Evolutionary conservation across 345 rosid genomes (phyloP).

Genomic region (Moricandia arvensis): DNA sequence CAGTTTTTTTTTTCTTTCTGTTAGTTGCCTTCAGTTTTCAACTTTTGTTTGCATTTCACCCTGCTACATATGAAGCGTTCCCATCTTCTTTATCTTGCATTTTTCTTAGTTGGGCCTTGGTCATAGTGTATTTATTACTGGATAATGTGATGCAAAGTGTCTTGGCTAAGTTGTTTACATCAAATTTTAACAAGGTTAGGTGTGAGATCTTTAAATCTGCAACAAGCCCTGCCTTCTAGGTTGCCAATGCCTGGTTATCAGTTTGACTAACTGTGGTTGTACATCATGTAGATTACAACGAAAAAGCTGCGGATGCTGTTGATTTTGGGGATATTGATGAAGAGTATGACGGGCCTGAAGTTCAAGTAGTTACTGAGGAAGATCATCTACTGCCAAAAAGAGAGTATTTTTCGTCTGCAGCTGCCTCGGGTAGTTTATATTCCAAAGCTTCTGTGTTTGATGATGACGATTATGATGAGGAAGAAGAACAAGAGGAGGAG

Average conservation of each 20-base stretch:
- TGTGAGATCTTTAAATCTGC: neutral
- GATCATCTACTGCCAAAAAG: slow-evolving; percentile 70
- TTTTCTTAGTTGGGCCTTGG: slow-evolving; percentile 6
- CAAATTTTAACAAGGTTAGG: neutral
- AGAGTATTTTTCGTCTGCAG: slow-evolving; percentile 55
- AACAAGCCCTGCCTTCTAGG: neutral
- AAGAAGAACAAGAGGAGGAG: slow-evolving; percentile 63
- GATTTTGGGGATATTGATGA: slow-evolving; percentile 93
- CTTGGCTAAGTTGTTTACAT: neutral
- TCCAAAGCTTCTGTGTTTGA: slow-evolving; percentile 59
- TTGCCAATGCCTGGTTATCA: slow-evolving; percentile 1
- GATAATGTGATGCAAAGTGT: neutral
- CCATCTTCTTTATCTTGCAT: neutral
- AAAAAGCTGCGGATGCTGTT: slow-evolving; percentile 88
- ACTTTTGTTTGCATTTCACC: slow-evolving; percentile 13
- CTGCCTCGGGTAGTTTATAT: slow-evolving; percentile 45
- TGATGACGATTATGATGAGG: slow-evolving; percentile 93
- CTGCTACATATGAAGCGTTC: neutral
- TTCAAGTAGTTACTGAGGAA: slow-evolving; percentile 71
- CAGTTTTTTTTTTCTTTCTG: slow-evolving; percentile 34
- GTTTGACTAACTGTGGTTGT: slow-evolving; percentile 14
- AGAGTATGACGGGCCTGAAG: slow-evolving; percentile 89
- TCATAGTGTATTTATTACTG: neutral
- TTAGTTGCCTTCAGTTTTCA: slow-evolving; percentile 29
- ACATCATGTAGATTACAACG: slow-evolving; percentile 66